A percentile compares a stretch with the other conserved stretches of the same genome.
These are phyloP conservation scores for Microsporum audouinii DNA, from an alignment of 2,329 filamentous ascomycete genomes.

Conservation along the genomic window DNA sequence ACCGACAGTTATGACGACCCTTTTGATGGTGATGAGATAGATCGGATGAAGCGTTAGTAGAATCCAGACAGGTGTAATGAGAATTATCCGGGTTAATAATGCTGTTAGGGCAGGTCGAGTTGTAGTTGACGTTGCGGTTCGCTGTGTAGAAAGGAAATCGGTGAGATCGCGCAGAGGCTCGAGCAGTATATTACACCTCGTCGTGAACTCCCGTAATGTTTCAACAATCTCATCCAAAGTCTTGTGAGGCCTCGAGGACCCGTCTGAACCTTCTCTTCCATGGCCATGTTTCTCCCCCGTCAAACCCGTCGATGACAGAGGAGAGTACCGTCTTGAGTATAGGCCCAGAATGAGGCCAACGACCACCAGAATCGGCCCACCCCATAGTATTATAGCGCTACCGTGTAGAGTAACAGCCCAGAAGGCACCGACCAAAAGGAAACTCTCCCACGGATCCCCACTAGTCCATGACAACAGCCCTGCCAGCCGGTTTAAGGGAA, in stretches of 20 bases:
- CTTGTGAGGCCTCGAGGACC: conserved; percentile 70
- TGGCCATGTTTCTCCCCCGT: conserved; percentile 51
- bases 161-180: conserved; percentile 82
- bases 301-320: conserved; percentile 75
- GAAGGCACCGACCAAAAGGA: conserved; percentile 70
- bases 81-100: conserved; percentile 76
- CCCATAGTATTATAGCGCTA: conserved; percentile 66
- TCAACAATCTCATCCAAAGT: conserved; percentile 96
- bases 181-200: conserved; percentile 79
- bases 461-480: conserved; percentile 90
- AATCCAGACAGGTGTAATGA: conserved; percentile 83
- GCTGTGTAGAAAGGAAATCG: conserved; percentile 84
- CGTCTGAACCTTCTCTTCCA: conserved; percentile 46
- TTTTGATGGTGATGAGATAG: conserved; percentile 72
- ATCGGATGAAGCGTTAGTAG: conserved; percentile 69
- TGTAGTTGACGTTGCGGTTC: conserved; percentile 80
- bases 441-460: conserved; percentile 92
- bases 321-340: conserved; percentile 83
- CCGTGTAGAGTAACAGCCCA: conserved; percentile 83
- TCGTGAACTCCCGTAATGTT: conserved; percentile 79
- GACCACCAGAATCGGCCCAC: conserved; percentile 74
- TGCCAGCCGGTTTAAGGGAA: conserved; percentile 73
- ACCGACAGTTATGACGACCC: conserved; percentile 73
- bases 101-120: conserved; percentile 81
- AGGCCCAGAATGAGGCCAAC: conserved; percentile 73